Base-by-base conservation (phyloP, 176 grass and related monocot species). In the Musa beccarii region DNA sequence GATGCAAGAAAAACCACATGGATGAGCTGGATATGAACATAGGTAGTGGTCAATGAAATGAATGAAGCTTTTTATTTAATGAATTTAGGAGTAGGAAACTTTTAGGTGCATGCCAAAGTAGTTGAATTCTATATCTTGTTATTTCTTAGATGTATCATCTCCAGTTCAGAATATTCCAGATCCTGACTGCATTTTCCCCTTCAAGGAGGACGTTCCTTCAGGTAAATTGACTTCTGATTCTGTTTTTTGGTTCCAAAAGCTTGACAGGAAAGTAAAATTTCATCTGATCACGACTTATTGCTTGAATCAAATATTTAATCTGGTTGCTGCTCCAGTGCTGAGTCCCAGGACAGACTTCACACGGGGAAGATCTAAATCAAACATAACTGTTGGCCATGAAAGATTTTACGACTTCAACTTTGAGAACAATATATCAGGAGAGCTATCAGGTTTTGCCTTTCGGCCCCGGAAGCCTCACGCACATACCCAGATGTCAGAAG, bases 1-100 rank as follows among this genome's bases (percentile, higher is more conserved):
- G 19, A 74, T 29, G 10, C 72, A 74, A 74, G 51, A 74, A 56
- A 74, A 74, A 10, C 52, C 16, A 9, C 72, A 28, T 29, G 72
- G 53, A 74, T 74, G 72, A 57, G 52, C 52, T 74, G 52, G 53
- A 54, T 28, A 29, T 28, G 25, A 74, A 8, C 23, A 28, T 56
- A 74, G 72, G 72, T 74, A 56, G 19, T 56, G 29, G 15, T 8
- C 23, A 28, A 16, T 56, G 12, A 23, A 57, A 57, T 10, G 28
- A 10, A 28, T 28, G 21, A 22, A 56, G 23, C 8, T 74, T 28
- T 74, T 28, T 19, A 4, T 34, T 7, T 56, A 54, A 29, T 29
- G 23, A 56, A 74, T 28, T 29, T 29, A 43, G 72, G 25, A 74
- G 11, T 12, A 56, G 52, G 7, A 17, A 57, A 59, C 8, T 10